Percentiles rank a stretch among this genome's conserved stretches.
Evolutionary conservation across 768 basidiomycete species (phyloP).

Genomic region (Suillus tomentosus): DNA sequence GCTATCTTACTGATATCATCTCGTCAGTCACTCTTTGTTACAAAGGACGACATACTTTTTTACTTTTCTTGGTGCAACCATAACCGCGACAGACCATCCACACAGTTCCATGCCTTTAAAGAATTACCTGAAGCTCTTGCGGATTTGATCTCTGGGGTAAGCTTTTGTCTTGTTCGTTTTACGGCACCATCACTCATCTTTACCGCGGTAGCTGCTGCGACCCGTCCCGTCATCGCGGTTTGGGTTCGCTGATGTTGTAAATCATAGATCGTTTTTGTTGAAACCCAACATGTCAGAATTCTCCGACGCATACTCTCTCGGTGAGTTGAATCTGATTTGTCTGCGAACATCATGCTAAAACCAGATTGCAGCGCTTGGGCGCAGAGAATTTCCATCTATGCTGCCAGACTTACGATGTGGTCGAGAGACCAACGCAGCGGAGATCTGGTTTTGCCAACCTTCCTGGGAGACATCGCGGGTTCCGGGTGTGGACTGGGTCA

Average conservation of each 20-base stretch:
- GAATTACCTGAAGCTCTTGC: background rate
- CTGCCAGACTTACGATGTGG: background rate
- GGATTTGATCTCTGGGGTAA: background rate
- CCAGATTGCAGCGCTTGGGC: background rate
- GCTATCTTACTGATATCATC: background rate
- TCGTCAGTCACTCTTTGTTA: background rate
- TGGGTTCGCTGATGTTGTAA: background rate
- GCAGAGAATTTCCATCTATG: background rate
- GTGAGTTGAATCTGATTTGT: background rate
- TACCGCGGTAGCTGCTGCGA: background rate
- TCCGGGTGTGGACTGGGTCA: background rate
- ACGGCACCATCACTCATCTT: background rate
- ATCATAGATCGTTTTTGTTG: background rate
- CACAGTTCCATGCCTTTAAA: background rate
- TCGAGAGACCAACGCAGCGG: background rate
- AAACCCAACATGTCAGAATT: background rate
- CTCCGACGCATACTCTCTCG: background rate
- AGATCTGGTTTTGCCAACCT: background rate
- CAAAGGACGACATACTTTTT: background rate
- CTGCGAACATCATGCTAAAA: background rate
- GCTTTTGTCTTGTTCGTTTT: background rate
- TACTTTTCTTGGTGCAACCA: background rate
- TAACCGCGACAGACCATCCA: too few relatives aligned
- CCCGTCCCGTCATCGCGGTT: background rate
- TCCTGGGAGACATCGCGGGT: background rate